A percentile compares a stretch with the other conserved stretches of the same genome.
Evolutionary conservation across 805 yeast species (phyloP).

Genomic region (Metschnikowia orientalis): DNA sequence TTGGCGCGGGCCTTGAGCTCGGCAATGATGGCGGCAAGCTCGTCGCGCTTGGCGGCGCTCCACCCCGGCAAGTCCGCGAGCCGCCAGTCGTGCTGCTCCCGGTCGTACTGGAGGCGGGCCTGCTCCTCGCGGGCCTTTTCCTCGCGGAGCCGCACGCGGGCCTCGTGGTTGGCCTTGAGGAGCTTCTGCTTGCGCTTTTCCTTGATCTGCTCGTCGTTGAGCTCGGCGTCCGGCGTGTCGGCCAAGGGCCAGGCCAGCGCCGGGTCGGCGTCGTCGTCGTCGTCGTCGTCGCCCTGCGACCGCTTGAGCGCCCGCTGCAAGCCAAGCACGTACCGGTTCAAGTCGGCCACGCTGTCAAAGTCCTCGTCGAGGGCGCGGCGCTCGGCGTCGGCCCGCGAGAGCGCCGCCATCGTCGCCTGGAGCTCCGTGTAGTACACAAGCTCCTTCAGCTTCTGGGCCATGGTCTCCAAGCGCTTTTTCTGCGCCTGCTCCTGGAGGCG

Average conservation of each 20-base stretch:
- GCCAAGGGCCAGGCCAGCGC: conserved; percentile 63
- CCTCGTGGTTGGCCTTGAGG: conserved; percentile 83
- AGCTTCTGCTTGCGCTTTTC: conserved; percentile 84
- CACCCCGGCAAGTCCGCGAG: conserved; percentile 68
- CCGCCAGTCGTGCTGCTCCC: conserved; percentile 75
- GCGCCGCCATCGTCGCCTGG: conserved; percentile 45
- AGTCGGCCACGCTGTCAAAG: conserved; percentile 69
- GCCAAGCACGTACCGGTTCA: conserved; percentile 58
- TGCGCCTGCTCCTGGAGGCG: conserved; percentile 92
- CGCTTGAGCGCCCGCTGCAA: conserved; percentile 67
- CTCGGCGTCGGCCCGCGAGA: conserved; percentile 51
- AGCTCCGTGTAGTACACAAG: conserved; percentile 63
- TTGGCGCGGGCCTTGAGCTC: conserved; percentile 63
- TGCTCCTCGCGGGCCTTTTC: conserved; percentile 68
- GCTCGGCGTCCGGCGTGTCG: conserved; percentile 79
- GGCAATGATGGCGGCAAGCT: conserved; percentile 56
- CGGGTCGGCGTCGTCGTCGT: conserved; percentile 40
- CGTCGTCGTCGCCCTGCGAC: conserved; percentile 61
- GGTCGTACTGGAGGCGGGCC: conserved; percentile 54
- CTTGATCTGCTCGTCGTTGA: conserved; percentile 72
- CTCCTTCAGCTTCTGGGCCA: conserved; percentile 77
- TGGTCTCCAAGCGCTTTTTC: conserved; percentile 72
- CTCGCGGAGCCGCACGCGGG: conserved; percentile 74
- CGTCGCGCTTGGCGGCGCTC: conserved; percentile 65
- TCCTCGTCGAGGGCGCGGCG: conserved; percentile 65